Evolutionary conservation across 1,284 basidiomycete species (phyloP), one percentile per base, ranked within the genome.

Genomic region (Trichosporon sp.): DNA sequence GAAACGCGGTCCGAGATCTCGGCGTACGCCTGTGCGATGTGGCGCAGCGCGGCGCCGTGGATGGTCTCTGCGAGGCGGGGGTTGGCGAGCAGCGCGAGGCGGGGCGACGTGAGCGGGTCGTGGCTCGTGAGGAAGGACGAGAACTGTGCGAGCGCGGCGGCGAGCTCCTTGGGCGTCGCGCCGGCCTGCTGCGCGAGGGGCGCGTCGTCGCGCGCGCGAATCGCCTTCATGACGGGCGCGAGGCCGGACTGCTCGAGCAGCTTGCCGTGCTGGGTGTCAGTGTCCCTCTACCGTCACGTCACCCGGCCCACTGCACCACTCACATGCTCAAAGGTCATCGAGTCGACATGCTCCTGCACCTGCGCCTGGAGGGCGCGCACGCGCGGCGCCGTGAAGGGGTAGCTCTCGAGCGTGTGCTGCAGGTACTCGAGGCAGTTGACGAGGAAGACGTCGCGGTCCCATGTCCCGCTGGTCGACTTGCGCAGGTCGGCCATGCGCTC

Each of bases 401-500:
- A 93, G 0, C 88, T 84, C 73, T 92, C 89, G 13, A 95, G 83
- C 2, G 90, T 87, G 75, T 86, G 87, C 91, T 93, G 75, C 9
- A 95, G 82, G 77, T 93, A 93, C 34, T 87, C 89, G 70, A 93
- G 81, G 70, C 91, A 95, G 77, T 97, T 96, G 73, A 95, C 84
- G 67, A 92, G 84, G 78, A 93, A 97, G 0, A 95, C 88, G 11
- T 88, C 87, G 64, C 86, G 85, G 78, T 98, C 93, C 93, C 93
- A 95, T 11, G 79, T 76, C 85, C 86, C 70, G 5, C 70, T 73
- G 11, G 69, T 67, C 11, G 67, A 70, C 21, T 60, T 58, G 47
- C 84, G 77, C 80, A 91, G 87, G 73, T 91, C 90, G 1, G 89
- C 88, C 70, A 88, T 89, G 8, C 85, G 84, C 25, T 87, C 80